Evolutionary conservation across 192 early-diverging fungal genomes (phyloP), one percentile per base, ranked within the genome.

Genomic region (Umbelopsis vinacea): DNA sequence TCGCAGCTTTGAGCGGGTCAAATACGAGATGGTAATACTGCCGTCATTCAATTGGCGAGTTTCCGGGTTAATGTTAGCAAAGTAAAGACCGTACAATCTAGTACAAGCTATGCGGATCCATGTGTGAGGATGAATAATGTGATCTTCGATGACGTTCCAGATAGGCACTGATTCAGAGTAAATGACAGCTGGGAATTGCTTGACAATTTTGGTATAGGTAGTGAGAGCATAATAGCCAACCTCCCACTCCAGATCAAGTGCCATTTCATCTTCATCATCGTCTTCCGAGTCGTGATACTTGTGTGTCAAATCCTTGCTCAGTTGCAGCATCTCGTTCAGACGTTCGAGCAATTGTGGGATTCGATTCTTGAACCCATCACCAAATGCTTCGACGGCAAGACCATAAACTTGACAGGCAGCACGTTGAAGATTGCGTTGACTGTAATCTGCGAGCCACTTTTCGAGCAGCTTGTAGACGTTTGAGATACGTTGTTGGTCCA

Each of bases 321-420:
- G 4, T 19, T 80, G 72, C 26, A 92, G 71, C 46, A 88, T 86
- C 37, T 73, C 66, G 48, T 83, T 75, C 4, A 92, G 68, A 1
- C 82, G 78, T n/a, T 70, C 74, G 45, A 92, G 63, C 47, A 92
- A 74, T 12, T 72, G 74, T 22, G 86, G 80, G 21, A 89, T 73
- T 22, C 84, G 83, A 57, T 74, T 79, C 55, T 78, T 80, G 69
- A 93, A 85, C 46, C 81, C 75, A 17, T 88, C 85, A 33, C 91
- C 91, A 68, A 91, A 86, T 5, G 92, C 85, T 69, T 97, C 96
- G 29, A 96, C 81, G 45, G 93, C 81, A 6, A 97, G 82, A 0
- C 96, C 96, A 67, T 91, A 90, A 14, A 96, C 88, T 73, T 98
- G 96, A 19, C 89, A 86, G 0, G 92, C 91, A 12, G 93, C 92